Evolutionary conservation across 129 eudicot species (phyloP).

Genomic region (Smallanthus sonchifolius): DNA sequence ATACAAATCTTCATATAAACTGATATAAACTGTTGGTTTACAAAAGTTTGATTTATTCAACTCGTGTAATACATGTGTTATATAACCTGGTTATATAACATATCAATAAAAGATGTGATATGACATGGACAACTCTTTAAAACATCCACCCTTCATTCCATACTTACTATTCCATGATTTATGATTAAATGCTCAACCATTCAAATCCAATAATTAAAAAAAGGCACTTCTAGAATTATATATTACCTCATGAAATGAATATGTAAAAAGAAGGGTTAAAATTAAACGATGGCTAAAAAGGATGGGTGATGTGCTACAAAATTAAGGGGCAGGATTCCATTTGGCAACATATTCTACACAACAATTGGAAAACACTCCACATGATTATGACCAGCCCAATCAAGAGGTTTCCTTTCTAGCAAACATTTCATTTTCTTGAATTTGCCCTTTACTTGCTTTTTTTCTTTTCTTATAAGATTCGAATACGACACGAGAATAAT

Average conservation of each 20-base stretch:
- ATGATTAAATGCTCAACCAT: not conserved
- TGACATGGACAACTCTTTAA: too few species aligned
- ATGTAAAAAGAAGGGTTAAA: constrained; percentile 7
- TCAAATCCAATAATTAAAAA: not conserved
- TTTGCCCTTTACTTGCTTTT: not conserved
- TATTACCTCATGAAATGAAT: constrained; percentile 6
- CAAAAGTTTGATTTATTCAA: too few species aligned
- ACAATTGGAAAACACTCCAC: constrained; percentile 29
- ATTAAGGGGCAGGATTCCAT: constrained; percentile 21
- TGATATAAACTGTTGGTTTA: too few species aligned
- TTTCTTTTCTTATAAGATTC: not conserved
- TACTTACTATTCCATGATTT: not conserved
- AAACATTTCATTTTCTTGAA: constrained; percentile 14
- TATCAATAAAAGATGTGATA: too few species aligned
- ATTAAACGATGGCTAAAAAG: constrained; percentile 10
- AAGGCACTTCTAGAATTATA: not conserved
- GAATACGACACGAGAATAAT: not conserved
- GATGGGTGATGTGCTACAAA: constrained; percentile 12
- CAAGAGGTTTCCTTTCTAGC: constrained; percentile 26
- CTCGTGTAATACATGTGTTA: too few species aligned
- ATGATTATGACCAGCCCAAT: constrained; percentile 34
- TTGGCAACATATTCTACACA: constrained; percentile 18
- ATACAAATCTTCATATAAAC: too few species aligned
- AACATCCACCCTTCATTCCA: too few species aligned
- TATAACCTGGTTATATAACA: too few species aligned